Base-by-base conservation (phyloP, 345 rosid species). In the Rhizophora apiculata region DNA sequence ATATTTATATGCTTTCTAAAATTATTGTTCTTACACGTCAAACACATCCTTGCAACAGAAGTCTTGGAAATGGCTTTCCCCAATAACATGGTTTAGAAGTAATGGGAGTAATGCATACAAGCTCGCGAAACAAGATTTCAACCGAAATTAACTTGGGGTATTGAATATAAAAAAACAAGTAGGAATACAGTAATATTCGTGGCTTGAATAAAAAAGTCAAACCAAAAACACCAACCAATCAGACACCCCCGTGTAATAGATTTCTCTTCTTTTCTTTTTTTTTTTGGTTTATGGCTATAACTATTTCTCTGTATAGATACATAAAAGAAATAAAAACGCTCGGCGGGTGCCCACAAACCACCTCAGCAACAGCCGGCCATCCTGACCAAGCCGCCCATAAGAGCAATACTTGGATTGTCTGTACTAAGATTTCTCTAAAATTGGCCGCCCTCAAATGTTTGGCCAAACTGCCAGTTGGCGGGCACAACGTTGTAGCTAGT, bases 381-480 rank as follows among this genome's bases (percentile, higher is more conserved):
- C 37, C 26, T 19, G 74, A 61, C 80, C 64, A 61, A 72, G 67
- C 63, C 58, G 64, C 30, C 29, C 21, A 60, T 13, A 8, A 19
- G 1, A 5, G 19, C 30, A 26, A 6, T 11, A 5, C 19, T 8
- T 60, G 18, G 13, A 16, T 57, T 58, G 24, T 5, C 54, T 5
- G 31, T 32, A 7, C 1, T 19, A 24, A n/a, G 6, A 21, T 27
- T 24, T 19, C 60, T 19, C 60, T 82, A 89, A 73, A 95, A 86
- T 46, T 95, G 97, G 11, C 65, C 60, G 4, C 96, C 99, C 72
- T 75, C 79, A 51, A 80, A 95, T n/a, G 99, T 91, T 70, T 91
- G 92, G 9, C 99, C 99, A 24, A 94, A 94, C 67, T 89, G 96
- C 99, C 99, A 94, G 10, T 65, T 63, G 7, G 72, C 69, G 4